phyloP scores from a whole-genome alignment of 169 alveolate species.

The Plasmodium fragile region DNA sequence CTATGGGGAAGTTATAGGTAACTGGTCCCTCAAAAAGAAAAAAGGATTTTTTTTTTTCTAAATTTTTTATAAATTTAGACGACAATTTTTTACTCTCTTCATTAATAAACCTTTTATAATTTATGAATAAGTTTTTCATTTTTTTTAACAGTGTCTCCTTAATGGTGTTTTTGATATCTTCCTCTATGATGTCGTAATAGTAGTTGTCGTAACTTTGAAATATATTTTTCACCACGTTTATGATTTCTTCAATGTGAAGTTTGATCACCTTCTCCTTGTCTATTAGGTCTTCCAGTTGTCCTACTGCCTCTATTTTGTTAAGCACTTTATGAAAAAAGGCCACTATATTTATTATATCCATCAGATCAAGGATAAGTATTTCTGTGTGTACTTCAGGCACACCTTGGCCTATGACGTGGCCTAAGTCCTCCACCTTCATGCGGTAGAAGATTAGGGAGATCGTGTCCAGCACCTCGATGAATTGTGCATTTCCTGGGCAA shows the following conservation, averaged over 20 bases:
- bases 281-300: conserved; percentile 8
- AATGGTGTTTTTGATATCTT: conserved; percentile 20
- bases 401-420: neutral
- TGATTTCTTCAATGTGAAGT: conserved; percentile 25
- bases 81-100: conserved; percentile 36
- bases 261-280: conserved; percentile 36
- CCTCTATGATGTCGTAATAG: conserved; percentile 51
- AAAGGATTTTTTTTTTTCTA: conserved; percentile 55
- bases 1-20: conserved; percentile 48
- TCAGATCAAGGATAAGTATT: conserved; percentile 39
- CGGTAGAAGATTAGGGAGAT: conserved; percentile 52
- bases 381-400: conserved; percentile 29
- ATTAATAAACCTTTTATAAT: conserved; percentile 45
- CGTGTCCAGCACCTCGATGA: conserved; percentile 27
- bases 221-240: conserved; percentile 1
- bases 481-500: conserved; percentile 3
- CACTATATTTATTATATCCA: conserved; percentile 58
- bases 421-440: conserved; percentile 20
- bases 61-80: conserved; percentile 11
- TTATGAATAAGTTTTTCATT: conserved; percentile 45
- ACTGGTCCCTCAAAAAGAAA: conserved; percentile 34
- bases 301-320: conserved; percentile 23
- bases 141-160: conserved; percentile 40
- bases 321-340: conserved; percentile 48
- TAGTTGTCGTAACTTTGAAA: conserved; percentile 35